These are phyloP conservation scores for Cryptosporidium meleagridis DNA, from an alignment of 169 alveolate genomes.

Conservation along the genomic window DNA sequence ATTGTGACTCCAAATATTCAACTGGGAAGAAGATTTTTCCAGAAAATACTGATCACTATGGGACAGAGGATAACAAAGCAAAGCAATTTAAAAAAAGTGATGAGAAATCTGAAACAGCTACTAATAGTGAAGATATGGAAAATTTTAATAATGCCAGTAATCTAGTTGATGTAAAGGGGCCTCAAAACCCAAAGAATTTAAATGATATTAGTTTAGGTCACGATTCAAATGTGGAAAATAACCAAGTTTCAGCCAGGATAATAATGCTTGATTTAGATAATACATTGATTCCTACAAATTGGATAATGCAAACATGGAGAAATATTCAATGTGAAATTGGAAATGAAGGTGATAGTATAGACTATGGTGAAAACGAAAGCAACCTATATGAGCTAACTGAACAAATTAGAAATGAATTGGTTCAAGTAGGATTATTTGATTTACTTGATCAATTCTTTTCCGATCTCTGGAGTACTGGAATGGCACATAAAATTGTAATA, in stretches of 20 bases:
- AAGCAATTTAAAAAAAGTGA: background rate
- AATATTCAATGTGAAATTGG: conserved; percentile 67
- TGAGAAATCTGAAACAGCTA: background rate
- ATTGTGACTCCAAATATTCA: background rate
- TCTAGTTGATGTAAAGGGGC: background rate
- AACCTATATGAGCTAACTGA: conserved; percentile 44
- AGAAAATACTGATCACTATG: background rate
- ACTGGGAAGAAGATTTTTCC: background rate
- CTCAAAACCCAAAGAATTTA: background rate
- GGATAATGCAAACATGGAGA: conserved; percentile 80
- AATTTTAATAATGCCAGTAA: conserved; percentile 8
- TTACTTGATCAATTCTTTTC: conserved; percentile 66
- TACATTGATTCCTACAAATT: conserved; percentile 78
- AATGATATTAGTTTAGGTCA: background rate
- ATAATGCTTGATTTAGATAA: conserved; percentile 78
- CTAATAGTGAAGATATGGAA: conserved; percentile 5
- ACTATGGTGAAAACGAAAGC: conserved; percentile 34
- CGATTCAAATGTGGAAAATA: conserved; percentile 14
- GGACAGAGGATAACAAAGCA: background rate
- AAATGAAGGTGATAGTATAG: conserved; percentile 47
- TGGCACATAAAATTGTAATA: conserved; percentile 69
- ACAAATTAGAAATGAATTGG: conserved; percentile 71
- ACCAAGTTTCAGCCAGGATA: conserved; percentile 33
- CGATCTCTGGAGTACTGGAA: conserved; percentile 50
- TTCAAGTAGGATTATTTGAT: conserved; percentile 72